These are phyloP conservation scores for Solanum ossicruentum DNA, from an alignment of 257 asterid genomes.

Conservation along the genomic window DNA sequence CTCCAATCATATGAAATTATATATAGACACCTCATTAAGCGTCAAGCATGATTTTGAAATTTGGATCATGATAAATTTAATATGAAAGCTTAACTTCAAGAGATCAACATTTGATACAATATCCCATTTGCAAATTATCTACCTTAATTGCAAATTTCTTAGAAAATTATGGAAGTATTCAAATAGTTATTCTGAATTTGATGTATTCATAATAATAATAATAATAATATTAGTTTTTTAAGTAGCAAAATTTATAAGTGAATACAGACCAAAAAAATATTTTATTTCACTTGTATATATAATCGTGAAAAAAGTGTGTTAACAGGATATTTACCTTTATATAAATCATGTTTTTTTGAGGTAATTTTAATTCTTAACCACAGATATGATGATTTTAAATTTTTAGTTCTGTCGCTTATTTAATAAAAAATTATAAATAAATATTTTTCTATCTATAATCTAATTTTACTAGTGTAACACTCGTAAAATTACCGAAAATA, in stretches of 20 bases:
- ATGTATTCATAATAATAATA: not conserved
- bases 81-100: not conserved
- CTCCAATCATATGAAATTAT: too few species aligned
- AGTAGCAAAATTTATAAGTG: not conserved
- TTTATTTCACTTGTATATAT: not conserved
- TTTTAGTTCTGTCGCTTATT: too few species aligned
- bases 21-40: not conserved
- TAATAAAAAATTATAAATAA: too few species aligned
- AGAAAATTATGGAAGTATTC: not conserved
- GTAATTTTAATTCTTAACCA: too few species aligned
- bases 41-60: not conserved
- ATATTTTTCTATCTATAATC: too few species aligned
- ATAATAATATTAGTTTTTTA: too few species aligned
- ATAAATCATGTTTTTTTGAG: too few species aligned
- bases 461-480: too few species aligned
- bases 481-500: too few species aligned
- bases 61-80: not conserved
- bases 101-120: not conserved
- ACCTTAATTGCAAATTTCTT: not conserved
- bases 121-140: not conserved
- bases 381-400: too few species aligned
- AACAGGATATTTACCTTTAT: too few species aligned
- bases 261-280: too few species aligned
- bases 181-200: not conserved
- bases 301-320: not conserved